These are phyloP conservation scores for Symbiodinium pilosum DNA, from an alignment of 73 alveolate genomes.

Conservation along the genomic window DNA sequence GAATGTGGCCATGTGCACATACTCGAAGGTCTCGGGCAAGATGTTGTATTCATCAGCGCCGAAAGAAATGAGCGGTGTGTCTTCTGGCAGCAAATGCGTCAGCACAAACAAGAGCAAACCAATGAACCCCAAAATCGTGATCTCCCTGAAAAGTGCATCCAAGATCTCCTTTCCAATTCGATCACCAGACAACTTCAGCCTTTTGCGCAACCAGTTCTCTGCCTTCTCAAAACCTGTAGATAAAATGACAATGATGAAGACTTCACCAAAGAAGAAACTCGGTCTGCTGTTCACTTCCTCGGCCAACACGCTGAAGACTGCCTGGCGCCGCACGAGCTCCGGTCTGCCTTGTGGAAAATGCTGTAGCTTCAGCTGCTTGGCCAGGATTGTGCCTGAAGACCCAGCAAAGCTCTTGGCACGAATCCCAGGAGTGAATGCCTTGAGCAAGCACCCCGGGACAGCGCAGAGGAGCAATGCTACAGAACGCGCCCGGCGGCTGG, in stretches of 20 bases:
- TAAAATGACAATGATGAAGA: conserved; percentile 43
- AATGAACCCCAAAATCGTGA: conserved; percentile 70
- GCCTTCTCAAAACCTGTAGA: conserved; percentile 61
- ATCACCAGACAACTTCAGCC: conserved; percentile 21
- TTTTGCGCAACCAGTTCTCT: conserved; percentile 31
- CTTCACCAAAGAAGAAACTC: conserved; percentile 56
- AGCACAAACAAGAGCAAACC: conserved; percentile 51
- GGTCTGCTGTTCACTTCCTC: conserved; percentile 72
- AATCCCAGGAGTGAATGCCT: neutral
- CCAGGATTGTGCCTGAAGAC: neutral
- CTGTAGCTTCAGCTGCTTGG: neutral
- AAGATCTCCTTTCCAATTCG: conserved; percentile 20
- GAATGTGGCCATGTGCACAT: conserved; percentile 78
- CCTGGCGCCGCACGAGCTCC: neutral
- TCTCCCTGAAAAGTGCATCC: conserved; percentile 60
- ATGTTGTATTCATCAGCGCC: conserved; percentile 47
- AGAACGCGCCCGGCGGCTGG: neutral
- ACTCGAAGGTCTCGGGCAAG: conserved; percentile 61
- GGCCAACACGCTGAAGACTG: conserved; percentile 60
- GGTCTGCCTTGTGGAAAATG: neutral
- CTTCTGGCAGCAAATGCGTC: conserved; percentile 65
- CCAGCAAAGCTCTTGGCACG: neutral
- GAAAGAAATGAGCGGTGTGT: conserved; percentile 12
- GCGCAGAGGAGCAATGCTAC: neutral
- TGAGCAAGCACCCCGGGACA: neutral